These are phyloP conservation scores for Aspergillus ellipticus DNA, from an alignment of 495 filamentous ascomycete genomes.

Conservation along the genomic window DNA sequence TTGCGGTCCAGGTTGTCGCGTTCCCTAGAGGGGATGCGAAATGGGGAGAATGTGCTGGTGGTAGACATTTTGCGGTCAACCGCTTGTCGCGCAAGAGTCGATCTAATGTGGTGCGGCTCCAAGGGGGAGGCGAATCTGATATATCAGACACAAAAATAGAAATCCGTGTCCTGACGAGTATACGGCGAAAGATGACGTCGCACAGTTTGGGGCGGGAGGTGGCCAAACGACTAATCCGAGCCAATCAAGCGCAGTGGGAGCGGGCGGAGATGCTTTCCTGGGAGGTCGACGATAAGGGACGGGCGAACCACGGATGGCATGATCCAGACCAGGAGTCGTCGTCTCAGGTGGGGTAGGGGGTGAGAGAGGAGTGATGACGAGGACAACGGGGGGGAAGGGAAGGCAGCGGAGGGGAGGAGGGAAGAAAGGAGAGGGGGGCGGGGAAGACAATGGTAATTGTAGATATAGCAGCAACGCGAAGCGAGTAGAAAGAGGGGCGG, in stretches of 20 bases:
- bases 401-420: not conserved
- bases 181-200: slow-evolving; percentile 17
- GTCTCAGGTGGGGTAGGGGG: not conserved
- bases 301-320: slow-evolving; percentile 25
- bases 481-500: not conserved
- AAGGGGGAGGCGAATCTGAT: not conserved
- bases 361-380: not conserved
- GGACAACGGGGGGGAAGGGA: not conserved
- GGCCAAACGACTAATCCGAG: slow-evolving; percentile 2
- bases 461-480: not conserved
- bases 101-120: not conserved
- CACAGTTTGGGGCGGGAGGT: not conserved
- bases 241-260: slow-evolving; percentile 12
- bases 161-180: not conserved
- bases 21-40: slow-evolving; percentile 40
- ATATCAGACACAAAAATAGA: not conserved
- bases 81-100: not conserved
- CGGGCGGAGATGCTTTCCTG: slow-evolving; percentile 11
- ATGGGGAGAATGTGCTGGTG: slow-evolving; percentile 37
- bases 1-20: slow-evolving; percentile 36
- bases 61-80: slow-evolving; percentile 23
- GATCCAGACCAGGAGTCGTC: slow-evolving; percentile 12
- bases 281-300: slow-evolving; percentile 2
- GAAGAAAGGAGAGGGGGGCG: not conserved
- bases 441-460: not conserved